Evolutionary conservation across 2,329 filamentous ascomycete genomes (phyloP).

Genomic region (Sarocladium oryzae): DNA sequence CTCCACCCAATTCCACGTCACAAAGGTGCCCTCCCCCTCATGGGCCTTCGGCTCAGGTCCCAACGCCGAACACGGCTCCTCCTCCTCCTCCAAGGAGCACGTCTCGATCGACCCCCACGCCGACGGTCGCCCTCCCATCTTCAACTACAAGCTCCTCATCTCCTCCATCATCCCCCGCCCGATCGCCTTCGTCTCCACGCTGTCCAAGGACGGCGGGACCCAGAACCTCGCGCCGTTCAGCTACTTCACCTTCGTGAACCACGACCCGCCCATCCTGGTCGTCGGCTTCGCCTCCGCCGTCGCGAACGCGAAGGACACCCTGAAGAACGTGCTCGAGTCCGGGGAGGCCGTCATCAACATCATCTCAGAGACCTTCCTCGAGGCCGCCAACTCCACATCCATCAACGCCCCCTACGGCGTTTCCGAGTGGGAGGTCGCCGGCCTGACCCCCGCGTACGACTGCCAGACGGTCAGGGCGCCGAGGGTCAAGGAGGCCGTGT

Average conservation of each 20-base stretch:
- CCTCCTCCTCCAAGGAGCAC: constrained; percentile 39
- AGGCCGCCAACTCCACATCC: constrained; percentile 77
- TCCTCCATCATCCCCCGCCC: constrained; percentile 76
- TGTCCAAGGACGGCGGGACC: constrained; percentile 49
- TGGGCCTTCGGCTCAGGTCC: constrained; percentile 63
- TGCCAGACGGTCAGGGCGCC: constrained; percentile 61
- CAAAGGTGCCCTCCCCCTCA: constrained; percentile 55
- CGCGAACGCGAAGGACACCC: constrained; percentile 47
- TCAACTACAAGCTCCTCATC: constrained; percentile 92
- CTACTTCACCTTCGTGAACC: constrained; percentile 77
- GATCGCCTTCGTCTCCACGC: constrained; percentile 58
- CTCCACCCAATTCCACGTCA: constrained; percentile 41
- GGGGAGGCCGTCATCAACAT: constrained; percentile 82
- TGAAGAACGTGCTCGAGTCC: constrained; percentile 65
- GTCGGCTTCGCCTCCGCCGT: constrained; percentile 43
- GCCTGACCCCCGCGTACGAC: constrained; percentile 62
- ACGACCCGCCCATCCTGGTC: constrained; percentile 81
- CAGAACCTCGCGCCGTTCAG: constrained; percentile 80
- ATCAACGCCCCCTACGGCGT: constrained; percentile 72
- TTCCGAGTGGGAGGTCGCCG: constrained; percentile 74
- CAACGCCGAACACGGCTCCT: constrained; percentile 39
- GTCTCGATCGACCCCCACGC: constrained; percentile 76
- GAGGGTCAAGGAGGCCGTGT: constrained; percentile 74
- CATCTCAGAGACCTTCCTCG: constrained; percentile 75
- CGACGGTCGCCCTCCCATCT: constrained; percentile 55